Base-by-base conservation (phyloP, 495 filamentous ascomycete species). In the Clavariopsis aquatica region DNA sequence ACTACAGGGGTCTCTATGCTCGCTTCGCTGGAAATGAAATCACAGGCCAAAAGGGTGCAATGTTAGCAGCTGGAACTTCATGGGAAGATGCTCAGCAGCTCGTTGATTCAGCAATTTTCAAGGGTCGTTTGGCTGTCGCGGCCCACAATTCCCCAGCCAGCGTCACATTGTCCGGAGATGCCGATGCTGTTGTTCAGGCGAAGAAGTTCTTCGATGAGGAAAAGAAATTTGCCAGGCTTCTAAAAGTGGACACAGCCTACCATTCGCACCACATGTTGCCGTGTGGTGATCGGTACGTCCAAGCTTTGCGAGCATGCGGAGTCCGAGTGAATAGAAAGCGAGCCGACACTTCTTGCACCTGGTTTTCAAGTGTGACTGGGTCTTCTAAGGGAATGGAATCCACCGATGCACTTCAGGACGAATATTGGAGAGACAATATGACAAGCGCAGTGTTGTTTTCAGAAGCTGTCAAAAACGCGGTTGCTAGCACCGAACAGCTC, bases 381-480 rank as follows among this genome's bases (percentile, higher is more conserved):
- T 34, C 26, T 31, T 13, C 26, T 13, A 36, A 36, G 38, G 46
- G 2, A 1, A 82, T 49, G 26, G 70, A 2, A 76, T 78, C 62
- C 1, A 41, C 2, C 9, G 45, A 27, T 29, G 13, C 10, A 20
- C 45, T 78, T 13, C 52, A 57, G 1, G 71, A 69, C n/a, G 54
- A 55, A 3, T 69, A 69, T 29, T 69, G 66, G 66, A 17, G 22
- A 1, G 43, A 49, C 47, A 69, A 69, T 29, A 64, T 69, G 66
- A 43, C 31, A 12, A 49, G 38, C 10, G 17, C 53, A 17, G 66
- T 88, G 7, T 69, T 82, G 12, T 87, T 87, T 64, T 71, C 71
- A n/a, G 74, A 85, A 28, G 85, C 85, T 17, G 53, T 85, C 2
- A 20, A 29, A 8, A 67, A 36, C 13, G 52, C 38, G 1, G 45